These are phyloP conservation scores for Karstenula rhodostoma DNA, from an alignment of 2,329 filamentous ascomycete genomes.

Conservation along the genomic window DNA sequence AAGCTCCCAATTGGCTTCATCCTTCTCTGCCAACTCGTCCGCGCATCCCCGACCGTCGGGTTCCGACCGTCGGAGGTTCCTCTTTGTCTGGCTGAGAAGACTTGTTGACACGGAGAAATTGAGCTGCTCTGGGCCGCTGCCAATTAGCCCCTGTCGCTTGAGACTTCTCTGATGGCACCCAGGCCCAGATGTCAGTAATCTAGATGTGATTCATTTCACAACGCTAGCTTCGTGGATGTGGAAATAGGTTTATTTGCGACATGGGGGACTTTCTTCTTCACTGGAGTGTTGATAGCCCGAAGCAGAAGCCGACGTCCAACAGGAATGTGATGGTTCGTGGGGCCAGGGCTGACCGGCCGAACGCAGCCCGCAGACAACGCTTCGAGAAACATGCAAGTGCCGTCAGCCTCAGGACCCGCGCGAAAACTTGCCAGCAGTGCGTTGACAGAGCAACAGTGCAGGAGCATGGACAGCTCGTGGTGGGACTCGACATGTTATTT, in stretches of 20 bases:
- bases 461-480: neutral
- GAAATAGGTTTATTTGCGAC: slow-evolving; percentile 1
- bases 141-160: slow-evolving; percentile 2
- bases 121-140: slow-evolving; percentile 13
- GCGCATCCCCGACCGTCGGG: slow-evolving; percentile 19
- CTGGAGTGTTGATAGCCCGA: slow-evolving; percentile 5
- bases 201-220: no score
- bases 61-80: slow-evolving; percentile 8
- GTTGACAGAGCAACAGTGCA: neutral
- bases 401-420: neutral
- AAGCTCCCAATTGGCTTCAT: neutral
- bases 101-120: slow-evolving; percentile 22
- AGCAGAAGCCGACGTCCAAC: neutral
- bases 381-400: neutral
- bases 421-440: neutral
- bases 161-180: no score
- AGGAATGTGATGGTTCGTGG: neutral
- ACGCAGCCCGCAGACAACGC: neutral
- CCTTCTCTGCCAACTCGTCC: neutral
- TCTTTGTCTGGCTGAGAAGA: slow-evolving; percentile 1
- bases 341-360: neutral
- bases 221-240: neutral
- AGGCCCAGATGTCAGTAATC: no score
- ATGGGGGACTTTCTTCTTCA: neutral
- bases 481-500: neutral